A percentile compares a stretch with the other conserved stretches of the same genome.
phyloP scores from a whole-genome alignment of 345 rosid species.

The Gossypium anomalum region DNA sequence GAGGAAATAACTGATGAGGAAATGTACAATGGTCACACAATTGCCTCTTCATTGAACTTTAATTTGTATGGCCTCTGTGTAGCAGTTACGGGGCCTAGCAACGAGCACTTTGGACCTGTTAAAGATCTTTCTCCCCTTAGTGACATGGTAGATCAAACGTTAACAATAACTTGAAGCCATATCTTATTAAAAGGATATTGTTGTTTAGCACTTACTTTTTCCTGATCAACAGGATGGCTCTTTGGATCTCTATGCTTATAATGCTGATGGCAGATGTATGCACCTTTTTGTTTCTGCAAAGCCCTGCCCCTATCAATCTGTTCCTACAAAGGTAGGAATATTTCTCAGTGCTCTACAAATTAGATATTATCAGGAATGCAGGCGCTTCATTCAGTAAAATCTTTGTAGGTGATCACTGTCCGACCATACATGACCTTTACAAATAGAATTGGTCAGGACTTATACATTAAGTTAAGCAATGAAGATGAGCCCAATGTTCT shows the following conservation, averaged over 20 bases:
- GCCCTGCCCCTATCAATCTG: slow-evolving; percentile 73
- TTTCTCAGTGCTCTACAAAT: background rate
- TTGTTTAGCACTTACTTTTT: slow-evolving; percentile 9
- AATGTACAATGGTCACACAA: slow-evolving; percentile 73
- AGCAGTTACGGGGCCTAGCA: slow-evolving; percentile 47
- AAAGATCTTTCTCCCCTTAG: slow-evolving; percentile 87
- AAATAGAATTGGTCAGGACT: slow-evolving; percentile 80
- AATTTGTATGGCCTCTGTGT: slow-evolving; percentile 60
- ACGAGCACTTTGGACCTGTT: slow-evolving; percentile 62
- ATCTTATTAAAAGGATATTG: background rate
- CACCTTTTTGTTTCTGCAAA: slow-evolving; percentile 78
- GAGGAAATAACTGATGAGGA: slow-evolving; percentile 80
- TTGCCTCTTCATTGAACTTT: slow-evolving; percentile 90
- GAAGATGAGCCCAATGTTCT: slow-evolving; percentile 82
- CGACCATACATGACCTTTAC: slow-evolving; percentile 96
- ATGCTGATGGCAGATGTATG: slow-evolving; percentile 68
- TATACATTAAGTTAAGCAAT: slow-evolving; percentile 60
- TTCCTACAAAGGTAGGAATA: slow-evolving; percentile 78
- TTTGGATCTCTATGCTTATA: slow-evolving; percentile 65
- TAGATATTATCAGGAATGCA: background rate
- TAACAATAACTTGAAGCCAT: background rate
- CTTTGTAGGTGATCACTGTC: slow-evolving; percentile 66
- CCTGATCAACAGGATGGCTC: slow-evolving; percentile 77
- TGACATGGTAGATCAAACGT: slow-evolving; percentile 62
- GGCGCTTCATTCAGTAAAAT: slow-evolving; percentile 12